A percentile compares a stretch with the other conserved stretches of the same genome.
These are phyloP conservation scores for Arthroderma uncinatum DNA, from an alignment of 2,329 filamentous ascomycete species.

Conservation along the genomic window DNA sequence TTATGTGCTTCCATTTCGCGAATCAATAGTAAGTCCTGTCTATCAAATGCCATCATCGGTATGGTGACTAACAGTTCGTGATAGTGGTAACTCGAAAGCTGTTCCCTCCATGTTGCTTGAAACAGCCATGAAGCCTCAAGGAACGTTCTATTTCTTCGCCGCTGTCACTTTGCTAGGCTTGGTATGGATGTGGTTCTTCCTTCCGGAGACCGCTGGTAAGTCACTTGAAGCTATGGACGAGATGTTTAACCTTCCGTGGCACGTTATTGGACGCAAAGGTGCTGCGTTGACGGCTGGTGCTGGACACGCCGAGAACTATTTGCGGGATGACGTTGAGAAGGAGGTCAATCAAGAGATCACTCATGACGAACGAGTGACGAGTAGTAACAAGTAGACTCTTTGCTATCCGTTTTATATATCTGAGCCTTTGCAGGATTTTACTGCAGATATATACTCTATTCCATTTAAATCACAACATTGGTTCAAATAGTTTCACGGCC, in stretches of 20 bases:
- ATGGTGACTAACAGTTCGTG: neutral
- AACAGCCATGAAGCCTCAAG: conserved; percentile 39
- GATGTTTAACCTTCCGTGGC: conserved; percentile 15
- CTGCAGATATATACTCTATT: too few species aligned
- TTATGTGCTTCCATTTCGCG: conserved; percentile 37
- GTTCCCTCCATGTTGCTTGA: conserved; percentile 39
- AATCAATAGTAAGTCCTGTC: conserved; percentile 21
- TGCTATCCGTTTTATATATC: neutral
- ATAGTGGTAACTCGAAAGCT: conserved; percentile 19
- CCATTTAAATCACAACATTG: too few species aligned
- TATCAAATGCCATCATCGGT: neutral
- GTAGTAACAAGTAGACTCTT: neutral
- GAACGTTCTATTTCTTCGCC: conserved; percentile 66
- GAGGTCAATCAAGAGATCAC: neutral
- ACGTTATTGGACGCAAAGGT: conserved; percentile 14
- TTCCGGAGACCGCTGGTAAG: conserved; percentile 58
- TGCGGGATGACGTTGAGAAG: neutral
- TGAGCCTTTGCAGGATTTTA: neutral
- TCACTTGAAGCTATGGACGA: conserved; percentile 23
- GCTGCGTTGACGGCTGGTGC: conserved; percentile 10
- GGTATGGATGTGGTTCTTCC: conserved; percentile 56
- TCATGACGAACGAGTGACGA: neutral
- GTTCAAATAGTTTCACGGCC: too few species aligned
- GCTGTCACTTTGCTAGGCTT: conserved; percentile 56
- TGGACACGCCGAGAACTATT: conserved; percentile 6